Evolutionary conservation across 2,329 filamentous ascomycete species (phyloP).

Genomic region (Alternaria solani): DNA sequence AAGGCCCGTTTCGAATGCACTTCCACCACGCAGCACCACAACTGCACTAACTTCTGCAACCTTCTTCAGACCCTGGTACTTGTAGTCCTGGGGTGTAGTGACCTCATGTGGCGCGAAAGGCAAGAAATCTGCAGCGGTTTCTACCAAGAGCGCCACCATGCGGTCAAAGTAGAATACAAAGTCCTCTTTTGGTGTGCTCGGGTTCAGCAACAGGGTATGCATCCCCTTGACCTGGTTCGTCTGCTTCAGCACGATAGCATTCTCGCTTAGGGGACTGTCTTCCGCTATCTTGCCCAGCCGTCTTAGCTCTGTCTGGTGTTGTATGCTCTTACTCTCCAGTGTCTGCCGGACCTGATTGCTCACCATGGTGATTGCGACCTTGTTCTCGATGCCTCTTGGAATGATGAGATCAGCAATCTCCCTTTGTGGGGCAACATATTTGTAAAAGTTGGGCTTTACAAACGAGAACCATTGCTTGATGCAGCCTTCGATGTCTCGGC

Average conservation of each 20-base stretch:
- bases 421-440: conserved; percentile 90
- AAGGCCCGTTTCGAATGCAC: conserved; percentile 85
- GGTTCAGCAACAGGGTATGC: conserved; percentile 87
- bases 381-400: conserved; percentile 92
- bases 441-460: conserved; percentile 96
- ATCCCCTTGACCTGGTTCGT: conserved; percentile 86
- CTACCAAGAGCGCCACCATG: conserved; percentile 82
- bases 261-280: conserved; percentile 75
- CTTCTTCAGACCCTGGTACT: conserved; percentile 75
- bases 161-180: conserved; percentile 99
- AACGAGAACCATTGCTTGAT: conserved; percentile 98
- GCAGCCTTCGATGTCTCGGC: conserved; percentile 89
- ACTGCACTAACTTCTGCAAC: conserved; percentile 75
- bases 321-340: conserved; percentile 82
- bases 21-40: conserved; percentile 86
- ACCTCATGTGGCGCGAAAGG: conserved; percentile 71
- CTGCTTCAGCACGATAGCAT: conserved; percentile 76
- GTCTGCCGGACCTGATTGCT: conserved; percentile 91
- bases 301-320: conserved; percentile 80
- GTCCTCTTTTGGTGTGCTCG: conserved; percentile 80
- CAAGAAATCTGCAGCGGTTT: conserved; percentile 65
- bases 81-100: conserved; percentile 72
- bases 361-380: conserved; percentile 93
- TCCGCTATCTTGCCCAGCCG: conserved; percentile 77
- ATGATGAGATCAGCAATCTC: conserved; percentile 95